phyloP scores from a whole-genome alignment of 495 filamentous ascomycete species.

The Ramalina intermedia region DNA sequence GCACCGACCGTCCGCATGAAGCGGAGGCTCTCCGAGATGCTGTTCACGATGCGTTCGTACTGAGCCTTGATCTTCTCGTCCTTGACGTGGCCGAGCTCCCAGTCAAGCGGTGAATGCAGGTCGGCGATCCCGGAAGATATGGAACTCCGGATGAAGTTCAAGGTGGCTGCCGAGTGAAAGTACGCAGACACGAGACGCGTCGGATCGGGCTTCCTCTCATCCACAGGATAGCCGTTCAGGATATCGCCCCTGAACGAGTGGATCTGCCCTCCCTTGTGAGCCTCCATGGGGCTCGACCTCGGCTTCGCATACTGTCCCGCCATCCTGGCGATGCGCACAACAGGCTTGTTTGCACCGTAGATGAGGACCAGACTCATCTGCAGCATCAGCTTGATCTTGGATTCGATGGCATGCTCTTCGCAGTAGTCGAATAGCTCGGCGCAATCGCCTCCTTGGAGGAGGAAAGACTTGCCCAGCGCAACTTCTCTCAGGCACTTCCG shows the following conservation, averaged over 20 bases:
- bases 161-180: constrained; percentile 83
- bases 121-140: constrained; percentile 83
- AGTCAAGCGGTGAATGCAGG: constrained; percentile 83
- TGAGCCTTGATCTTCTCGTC: constrained; percentile 67
- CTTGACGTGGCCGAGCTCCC: constrained; percentile 86
- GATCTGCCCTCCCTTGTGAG: constrained; percentile 62
- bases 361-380: constrained; percentile 93
- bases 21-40: constrained; percentile 77
- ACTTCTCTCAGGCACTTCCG: constrained; percentile 68
- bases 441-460: constrained; percentile 91
- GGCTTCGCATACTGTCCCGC: constrained; percentile 97
- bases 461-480: constrained; percentile 81
- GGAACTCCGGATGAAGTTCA: constrained; percentile 80
- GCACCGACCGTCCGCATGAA: constrained; percentile 96
- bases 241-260: constrained; percentile 91
- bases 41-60: constrained; percentile 68
- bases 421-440: constrained; percentile 98
- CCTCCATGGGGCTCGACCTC: constrained; percentile 74
- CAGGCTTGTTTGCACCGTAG: constrained; percentile 81
- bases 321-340: constrained; percentile 89
- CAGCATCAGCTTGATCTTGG: constrained; percentile 88
- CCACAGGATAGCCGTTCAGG: constrained; percentile 65
- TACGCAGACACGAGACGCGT: constrained; percentile 77
- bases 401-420: constrained; percentile 72
- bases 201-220: constrained; percentile 66